Evolutionary conservation across 1,139 yeast genomes (phyloP), one percentile per base, ranked within the genome.

Genomic region (Taiozyma sp.): DNA sequence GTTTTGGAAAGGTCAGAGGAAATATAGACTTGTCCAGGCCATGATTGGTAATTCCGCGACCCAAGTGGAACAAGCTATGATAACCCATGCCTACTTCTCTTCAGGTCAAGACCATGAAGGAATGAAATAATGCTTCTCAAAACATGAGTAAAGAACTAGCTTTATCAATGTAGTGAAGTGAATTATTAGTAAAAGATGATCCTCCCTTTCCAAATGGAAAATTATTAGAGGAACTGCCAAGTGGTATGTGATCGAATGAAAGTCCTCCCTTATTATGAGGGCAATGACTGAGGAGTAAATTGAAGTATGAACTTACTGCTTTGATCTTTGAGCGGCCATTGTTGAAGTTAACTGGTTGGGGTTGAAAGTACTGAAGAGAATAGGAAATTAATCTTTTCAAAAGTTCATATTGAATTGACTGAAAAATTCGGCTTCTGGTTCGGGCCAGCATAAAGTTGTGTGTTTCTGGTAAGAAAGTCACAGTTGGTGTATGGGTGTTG

Each of bases 241-340:
- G 43, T 40, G 43, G 43, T 40, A 40, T 23, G 8, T 40, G 24
- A 40, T 40, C 29, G 24, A 14, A 40, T 23, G 29, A 40, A 23
- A 24, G 28, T 40, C 14, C 9, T 40, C 29, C 29, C 29, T 14
- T 13, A 6, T 40, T 4, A 40, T 40, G 19, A 14, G 12, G 28
- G 30, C 28, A 32, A 39, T 22, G 32, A 45, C 41, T 38, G 14
- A 19, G 24, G 23, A 16, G 14, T 19, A n/a, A 16, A 7, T 41
- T 10, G 8, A 10, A 27, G 14, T n/a, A 13, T 16, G n/a, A 49
- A 64, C 68, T 50, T 61, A 64, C 68, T 64, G 66, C 59, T 64
- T 64, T 60, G 63, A 49, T 58, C 61, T 63, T 19, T 19, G 19
- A 19, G 19, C 19, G 55, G 66, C 66, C 65, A 62, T 63, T 59